A percentile compares a stretch with the other conserved stretches of the same genome.
Conservation (phyloP, 306 rosid genomes). For the Sesbania bispinosa region DNA sequence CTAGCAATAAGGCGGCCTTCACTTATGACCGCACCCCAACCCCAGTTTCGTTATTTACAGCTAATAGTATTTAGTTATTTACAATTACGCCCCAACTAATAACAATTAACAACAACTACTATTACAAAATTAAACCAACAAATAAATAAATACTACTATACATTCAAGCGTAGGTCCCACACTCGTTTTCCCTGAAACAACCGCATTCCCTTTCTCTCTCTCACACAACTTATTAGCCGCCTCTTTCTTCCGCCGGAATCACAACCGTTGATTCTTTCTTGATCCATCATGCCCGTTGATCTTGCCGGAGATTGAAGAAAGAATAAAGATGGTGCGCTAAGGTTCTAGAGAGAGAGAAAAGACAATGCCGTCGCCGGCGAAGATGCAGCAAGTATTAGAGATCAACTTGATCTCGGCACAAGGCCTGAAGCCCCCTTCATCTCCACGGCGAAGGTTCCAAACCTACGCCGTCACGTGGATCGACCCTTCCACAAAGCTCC, state of each 20-base stretch:
- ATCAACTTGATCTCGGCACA: slow-evolving; percentile 95
- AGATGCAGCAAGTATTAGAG: slow-evolving; percentile 53
- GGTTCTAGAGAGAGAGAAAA: slow-evolving; percentile 18
- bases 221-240: neutral
- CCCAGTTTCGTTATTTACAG: slow-evolving; percentile 3
- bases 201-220: slow-evolving; percentile 7
- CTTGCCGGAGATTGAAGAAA: slow-evolving; percentile 32
- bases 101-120: neutral
- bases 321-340: slow-evolving; percentile 8
- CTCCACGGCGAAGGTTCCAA: slow-evolving; percentile 36
- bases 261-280: slow-evolving; percentile 34
- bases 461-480: slow-evolving; percentile 79
- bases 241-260: slow-evolving; percentile 30
- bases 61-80: neutral
- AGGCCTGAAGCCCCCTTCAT: slow-evolving; percentile 50
- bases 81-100: neutral
- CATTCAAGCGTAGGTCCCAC: slow-evolving; percentile 3
- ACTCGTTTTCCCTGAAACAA: neutral
- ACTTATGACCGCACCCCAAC: neutral
- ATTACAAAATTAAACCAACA: neutral
- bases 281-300: slow-evolving; percentile 30
- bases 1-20: neutral
- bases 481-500: slow-evolving; percentile 53
- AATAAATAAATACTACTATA: neutral
- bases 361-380: slow-evolving; percentile 30